These are phyloP conservation scores for Alectoria sarmentosa DNA, from an alignment of 495 filamentous ascomycete species.

Conservation along the genomic window DNA sequence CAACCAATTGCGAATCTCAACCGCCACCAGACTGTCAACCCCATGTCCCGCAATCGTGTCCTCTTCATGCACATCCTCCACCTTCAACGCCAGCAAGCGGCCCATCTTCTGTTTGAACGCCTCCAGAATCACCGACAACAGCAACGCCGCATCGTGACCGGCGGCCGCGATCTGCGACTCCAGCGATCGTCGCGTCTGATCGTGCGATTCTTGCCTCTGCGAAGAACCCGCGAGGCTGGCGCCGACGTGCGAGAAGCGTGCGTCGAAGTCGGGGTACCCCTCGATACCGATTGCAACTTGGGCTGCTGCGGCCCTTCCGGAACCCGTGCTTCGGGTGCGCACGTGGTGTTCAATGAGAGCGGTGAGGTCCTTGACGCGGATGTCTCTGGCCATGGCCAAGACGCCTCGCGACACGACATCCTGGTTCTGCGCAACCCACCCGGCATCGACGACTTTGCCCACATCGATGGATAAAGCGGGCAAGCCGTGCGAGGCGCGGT, in stretches of 20 bases:
- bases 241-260: conserved; percentile 10
- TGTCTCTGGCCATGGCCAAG: background rate
- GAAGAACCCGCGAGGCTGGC: background rate
- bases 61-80: conserved; percentile 34
- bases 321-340: conserved; percentile 25
- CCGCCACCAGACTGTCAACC: conserved; percentile 37
- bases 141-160: background rate
- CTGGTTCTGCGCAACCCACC: conserved; percentile 15
- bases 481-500: conserved; percentile 27
- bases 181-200: background rate
- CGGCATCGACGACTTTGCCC: conserved; percentile 15
- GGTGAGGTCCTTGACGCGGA: conserved; percentile 27
- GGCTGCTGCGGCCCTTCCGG: background rate
- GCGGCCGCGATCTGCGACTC: conserved; percentile 14
- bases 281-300: conserved; percentile 10
- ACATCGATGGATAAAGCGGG: conserved; percentile 25
- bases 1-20: conserved; percentile 38
- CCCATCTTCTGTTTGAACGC: conserved; percentile 16
- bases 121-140: background rate
- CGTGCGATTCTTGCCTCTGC: background rate
- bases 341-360: conserved; percentile 31
- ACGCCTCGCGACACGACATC: conserved; percentile 1
- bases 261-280: background rate
- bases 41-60: conserved; percentile 37
- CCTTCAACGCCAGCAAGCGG: conserved; percentile 29